Conservation (phyloP, 225 moss, liverwort and hornwort species). For the Polytrichum formosum region DNA sequence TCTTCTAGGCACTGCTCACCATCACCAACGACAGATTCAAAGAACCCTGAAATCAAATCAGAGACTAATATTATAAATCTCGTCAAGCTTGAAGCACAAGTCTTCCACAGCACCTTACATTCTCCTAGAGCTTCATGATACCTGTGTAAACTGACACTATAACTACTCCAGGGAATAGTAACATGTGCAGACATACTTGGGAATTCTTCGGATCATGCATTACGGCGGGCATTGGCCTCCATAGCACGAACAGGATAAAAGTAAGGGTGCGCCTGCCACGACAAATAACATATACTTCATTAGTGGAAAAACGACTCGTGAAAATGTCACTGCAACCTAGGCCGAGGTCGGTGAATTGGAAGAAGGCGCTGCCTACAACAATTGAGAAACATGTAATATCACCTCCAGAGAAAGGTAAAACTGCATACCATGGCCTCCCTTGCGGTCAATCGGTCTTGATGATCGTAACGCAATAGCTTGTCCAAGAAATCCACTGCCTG, state of each 20-base stretch:
- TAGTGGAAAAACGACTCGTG: not conserved
- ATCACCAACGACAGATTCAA: too few relatives aligned
- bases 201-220: slow-evolving; percentile 18
- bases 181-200: slow-evolving; percentile 10
- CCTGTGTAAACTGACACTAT: not conserved
- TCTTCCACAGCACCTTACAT: too few relatives aligned
- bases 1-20: too few relatives aligned
- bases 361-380: too few relatives aligned
- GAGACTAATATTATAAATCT: too few relatives aligned
- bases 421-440: slow-evolving; percentile 35
- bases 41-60: too few relatives aligned
- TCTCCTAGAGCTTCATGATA: too few relatives aligned
- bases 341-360: too few relatives aligned
- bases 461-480: slow-evolving; percentile 35
- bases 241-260: slow-evolving; percentile 74
- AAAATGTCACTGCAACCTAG: too few relatives aligned
- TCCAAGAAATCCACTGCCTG: slow-evolving; percentile 41
- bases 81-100: too few relatives aligned
- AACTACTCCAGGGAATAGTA: not conserved
- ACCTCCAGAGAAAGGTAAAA: not conserved
- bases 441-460: slow-evolving; percentile 35
- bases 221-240: slow-evolving; percentile 66
- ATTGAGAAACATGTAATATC: too few relatives aligned
- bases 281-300: not conserved
- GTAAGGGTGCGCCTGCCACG: slow-evolving; percentile 64